Evolutionary conservation across 2,329 filamentous ascomycete species (phyloP).

Genomic region (Hymenoscyphus albidus): DNA sequence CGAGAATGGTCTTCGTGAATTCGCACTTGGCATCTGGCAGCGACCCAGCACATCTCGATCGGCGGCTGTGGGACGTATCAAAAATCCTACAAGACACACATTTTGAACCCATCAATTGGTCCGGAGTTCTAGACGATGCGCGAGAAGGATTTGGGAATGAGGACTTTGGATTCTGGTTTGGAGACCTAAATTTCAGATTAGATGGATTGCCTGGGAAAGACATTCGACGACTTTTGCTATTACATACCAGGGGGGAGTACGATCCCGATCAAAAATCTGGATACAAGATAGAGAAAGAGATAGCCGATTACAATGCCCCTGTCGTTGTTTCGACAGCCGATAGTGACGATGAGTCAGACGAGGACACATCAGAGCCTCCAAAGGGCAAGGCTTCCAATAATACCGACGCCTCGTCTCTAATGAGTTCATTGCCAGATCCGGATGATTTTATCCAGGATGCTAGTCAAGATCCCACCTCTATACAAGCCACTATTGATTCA

Average conservation of each 20-base stretch:
- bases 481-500: constrained; percentile 85
- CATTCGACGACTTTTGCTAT: constrained; percentile 75
- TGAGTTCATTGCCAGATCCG: constrained; percentile 51
- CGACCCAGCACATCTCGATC: constrained; percentile 71
- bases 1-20: constrained; percentile 84
- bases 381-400: constrained; percentile 31
- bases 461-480: constrained; percentile 73
- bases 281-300: constrained; percentile 34
- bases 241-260: constrained; percentile 79
- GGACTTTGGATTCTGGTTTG: constrained; percentile 94
- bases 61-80: constrained; percentile 79
- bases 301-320: constrained; percentile 46
- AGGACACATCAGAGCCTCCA: constrained; percentile 31
- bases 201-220: constrained; percentile 87
- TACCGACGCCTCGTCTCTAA: constrained; percentile 36
- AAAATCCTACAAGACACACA: constrained; percentile 74
- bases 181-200: constrained; percentile 91
- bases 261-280: constrained; percentile 46
- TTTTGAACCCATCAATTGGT: constrained; percentile 69
- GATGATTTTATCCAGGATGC: constrained; percentile 66
- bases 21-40: constrained; percentile 85
- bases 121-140: constrained; percentile 62
- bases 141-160: constrained; percentile 76
- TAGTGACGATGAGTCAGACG: constrained; percentile 40
- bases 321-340: constrained; percentile 43